Evolutionary conservation across 805 yeast species (phyloP).

Genomic region (Saturnispora quitensis): DNA sequence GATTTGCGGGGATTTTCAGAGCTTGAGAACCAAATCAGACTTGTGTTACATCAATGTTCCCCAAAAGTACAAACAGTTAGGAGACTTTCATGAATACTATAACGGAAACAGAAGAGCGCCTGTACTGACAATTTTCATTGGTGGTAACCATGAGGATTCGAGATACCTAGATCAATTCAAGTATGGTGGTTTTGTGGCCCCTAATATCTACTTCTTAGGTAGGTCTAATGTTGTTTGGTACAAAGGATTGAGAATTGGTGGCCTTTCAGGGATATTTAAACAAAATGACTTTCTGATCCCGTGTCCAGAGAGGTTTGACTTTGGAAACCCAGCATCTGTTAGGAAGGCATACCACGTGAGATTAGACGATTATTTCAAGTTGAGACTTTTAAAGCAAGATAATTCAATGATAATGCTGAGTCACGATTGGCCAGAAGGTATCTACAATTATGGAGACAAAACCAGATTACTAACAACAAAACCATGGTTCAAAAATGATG

Average conservation of each 20-base stretch:
- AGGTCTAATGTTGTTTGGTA: conserved; percentile 64
- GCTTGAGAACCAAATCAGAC: conserved; percentile 57
- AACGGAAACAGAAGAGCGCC: conserved; percentile 57
- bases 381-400: conserved; percentile 31
- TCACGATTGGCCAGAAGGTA: conserved; percentile 94
- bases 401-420: conserved; percentile 50
- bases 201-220: conserved; percentile 79
- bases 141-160: conserved; percentile 94
- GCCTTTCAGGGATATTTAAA: conserved; percentile 79
- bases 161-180: conserved; percentile 62
- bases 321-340: conserved; percentile 37
- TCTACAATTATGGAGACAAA: conserved; percentile 57
- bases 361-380: conserved; percentile 50
- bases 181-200: conserved; percentile 91
- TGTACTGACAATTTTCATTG: conserved; percentile 69
- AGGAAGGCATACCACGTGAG: conserved; percentile 69
- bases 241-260: conserved; percentile 69
- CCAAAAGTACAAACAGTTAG: conserved; percentile 57
- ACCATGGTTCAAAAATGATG: conserved; percentile 60
- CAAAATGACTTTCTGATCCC: conserved; percentile 35
- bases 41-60: conserved; percentile 71
- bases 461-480: conserved; percentile 43
- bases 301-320: conserved; percentile 27
- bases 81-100: conserved; percentile 76
- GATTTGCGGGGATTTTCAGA: conserved; percentile 90